Percentiles rank a stretch among this genome's conserved stretches.
Evolutionary conservation across 768 basidiomycete genomes (phyloP).

Genomic region (Trametes punicea): DNA sequence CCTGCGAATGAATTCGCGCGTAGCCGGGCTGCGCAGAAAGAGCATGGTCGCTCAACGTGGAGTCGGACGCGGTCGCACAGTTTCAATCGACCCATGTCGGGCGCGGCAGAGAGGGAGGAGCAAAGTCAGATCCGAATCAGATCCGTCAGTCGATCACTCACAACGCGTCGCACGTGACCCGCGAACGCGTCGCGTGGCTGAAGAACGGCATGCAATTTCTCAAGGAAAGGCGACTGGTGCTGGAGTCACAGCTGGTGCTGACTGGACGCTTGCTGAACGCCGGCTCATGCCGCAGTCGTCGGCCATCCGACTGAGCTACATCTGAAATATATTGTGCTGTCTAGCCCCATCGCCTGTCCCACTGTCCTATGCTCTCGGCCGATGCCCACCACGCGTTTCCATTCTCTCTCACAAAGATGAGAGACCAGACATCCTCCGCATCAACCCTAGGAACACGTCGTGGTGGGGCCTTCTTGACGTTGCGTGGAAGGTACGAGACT

Average conservation of each 20-base stretch:
- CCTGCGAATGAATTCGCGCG: not conserved
- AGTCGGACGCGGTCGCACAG: too few relatives aligned
- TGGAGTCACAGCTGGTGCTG: too few relatives aligned
- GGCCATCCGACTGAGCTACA: too few relatives aligned
- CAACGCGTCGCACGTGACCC: constrained; percentile 5
- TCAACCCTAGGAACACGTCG: constrained; percentile 43
- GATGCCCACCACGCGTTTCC: constrained; percentile 38
- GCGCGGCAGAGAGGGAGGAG: not conserved
- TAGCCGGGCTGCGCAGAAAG: not conserved
- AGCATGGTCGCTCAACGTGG: not conserved
- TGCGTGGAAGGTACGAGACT: constrained; percentile 46
- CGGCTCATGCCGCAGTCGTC: too few relatives aligned
- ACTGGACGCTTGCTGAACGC: too few relatives aligned
- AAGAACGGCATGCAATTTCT: not conserved
- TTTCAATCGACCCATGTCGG: not conserved
- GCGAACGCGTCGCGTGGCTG: not conserved
- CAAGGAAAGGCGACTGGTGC: too few relatives aligned
- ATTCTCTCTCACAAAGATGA: constrained; percentile 26
- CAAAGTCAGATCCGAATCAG: constrained; percentile 11
- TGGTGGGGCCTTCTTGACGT: constrained; percentile 30
- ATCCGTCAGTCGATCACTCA: not conserved
- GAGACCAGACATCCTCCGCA: constrained; percentile 52
- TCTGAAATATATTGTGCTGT: too few relatives aligned
- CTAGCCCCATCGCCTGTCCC: constrained; percentile 43
- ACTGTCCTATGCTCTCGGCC: constrained; percentile 41